Base-by-base conservation (phyloP, 1,284 basidiomycete species). In the Omphalotus olearius region DNA sequence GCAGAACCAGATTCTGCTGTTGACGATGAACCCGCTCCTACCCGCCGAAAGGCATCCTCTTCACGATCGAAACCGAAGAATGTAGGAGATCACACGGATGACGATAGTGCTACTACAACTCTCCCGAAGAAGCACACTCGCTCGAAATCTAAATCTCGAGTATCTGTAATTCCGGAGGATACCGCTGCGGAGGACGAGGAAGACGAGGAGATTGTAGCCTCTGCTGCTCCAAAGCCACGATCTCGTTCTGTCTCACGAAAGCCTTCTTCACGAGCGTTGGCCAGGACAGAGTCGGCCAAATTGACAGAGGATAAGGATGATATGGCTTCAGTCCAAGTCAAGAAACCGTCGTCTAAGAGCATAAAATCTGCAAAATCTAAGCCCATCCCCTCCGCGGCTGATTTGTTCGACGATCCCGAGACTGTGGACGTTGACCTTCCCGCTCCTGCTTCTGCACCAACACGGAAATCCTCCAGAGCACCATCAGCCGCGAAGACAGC, bases 71-170 rank as follows among this genome's bases (percentile, higher is more conserved):
- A 43, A 26, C 5, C 52, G 18, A 45, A 40, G 35, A 37, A 51
- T 20, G 50, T 55, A 16, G 56, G 57, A 39, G 51, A 53, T 10
- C 55, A 55, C 35, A 28, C 53, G 20, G 58, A 57, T 18, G 56
- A 59, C 11, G 56, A 58, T 42, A 20, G 52, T 54, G 28, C 58
- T 36, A 53, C 59, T n/a, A 51, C 43, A 25, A 50, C 37, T 20
- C 43, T 54, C 18, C 43, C 23, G 14, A 52, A 53, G 57, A 58
- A 56, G 57, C 52, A 55, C 23, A 37, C 48, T 16, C 59, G 57
- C 36, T 57, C 57, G 57, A 45, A 55, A 42, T 55, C 46, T 4
- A 55, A 55, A 50, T 20, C 46, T 17, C 42, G 54, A 14, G 54
- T 55, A 23, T 55, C 54, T 48, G 47, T 55, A 9, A 55, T 55